Evolutionary conservation across 2,329 filamentous ascomycete species (phyloP).

Genomic region (Endoconidiophora laricicola): DNA sequence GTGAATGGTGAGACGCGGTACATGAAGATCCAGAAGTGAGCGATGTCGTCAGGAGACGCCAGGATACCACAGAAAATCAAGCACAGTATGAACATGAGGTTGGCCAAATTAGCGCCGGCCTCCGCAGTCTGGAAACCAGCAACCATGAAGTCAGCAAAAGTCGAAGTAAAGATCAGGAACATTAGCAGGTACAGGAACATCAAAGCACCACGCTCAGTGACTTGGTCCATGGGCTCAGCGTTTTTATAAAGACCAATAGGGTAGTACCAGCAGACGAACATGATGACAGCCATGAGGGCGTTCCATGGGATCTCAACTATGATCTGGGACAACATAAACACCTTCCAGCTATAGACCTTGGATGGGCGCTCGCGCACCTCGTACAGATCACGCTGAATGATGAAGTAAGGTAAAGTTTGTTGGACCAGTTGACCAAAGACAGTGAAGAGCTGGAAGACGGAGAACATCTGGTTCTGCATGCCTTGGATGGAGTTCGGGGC

Average conservation of each 20-base stretch:
- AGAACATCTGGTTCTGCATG: constrained; percentile 73
- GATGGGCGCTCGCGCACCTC: constrained; percentile 73
- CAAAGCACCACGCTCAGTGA: constrained; percentile 53
- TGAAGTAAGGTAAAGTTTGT: constrained; percentile 75
- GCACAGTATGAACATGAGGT: constrained; percentile 54
- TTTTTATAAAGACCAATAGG: constrained; percentile 63
- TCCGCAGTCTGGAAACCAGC: constrained; percentile 60
- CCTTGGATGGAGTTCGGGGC: constrained; percentile 58
- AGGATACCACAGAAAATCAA: constrained; percentile 66
- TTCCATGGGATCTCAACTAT: constrained; percentile 79
- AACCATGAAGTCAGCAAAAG: constrained; percentile 65
- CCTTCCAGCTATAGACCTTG: constrained; percentile 71
- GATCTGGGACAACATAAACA: constrained; percentile 72
- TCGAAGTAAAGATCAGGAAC: constrained; percentile 68
- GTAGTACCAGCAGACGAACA: constrained; percentile 75
- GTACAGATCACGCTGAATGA: constrained; percentile 65
- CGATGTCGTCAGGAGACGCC: constrained; percentile 42
- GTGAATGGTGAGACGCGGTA: constrained; percentile 71
- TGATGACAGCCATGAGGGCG: constrained; percentile 54
- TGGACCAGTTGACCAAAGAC: constrained; percentile 67
- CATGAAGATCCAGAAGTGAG: constrained; percentile 72
- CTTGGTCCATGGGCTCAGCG: constrained; percentile 41
- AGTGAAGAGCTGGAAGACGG: constrained; percentile 68
- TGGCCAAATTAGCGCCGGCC: constrained; percentile 58
- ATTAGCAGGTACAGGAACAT: constrained; percentile 62